A percentile compares a stretch with the other conserved stretches of the same genome.
Conservation (phyloP, 202 grass and related monocot species). For the Cymbopogon flexuosus region DNA sequence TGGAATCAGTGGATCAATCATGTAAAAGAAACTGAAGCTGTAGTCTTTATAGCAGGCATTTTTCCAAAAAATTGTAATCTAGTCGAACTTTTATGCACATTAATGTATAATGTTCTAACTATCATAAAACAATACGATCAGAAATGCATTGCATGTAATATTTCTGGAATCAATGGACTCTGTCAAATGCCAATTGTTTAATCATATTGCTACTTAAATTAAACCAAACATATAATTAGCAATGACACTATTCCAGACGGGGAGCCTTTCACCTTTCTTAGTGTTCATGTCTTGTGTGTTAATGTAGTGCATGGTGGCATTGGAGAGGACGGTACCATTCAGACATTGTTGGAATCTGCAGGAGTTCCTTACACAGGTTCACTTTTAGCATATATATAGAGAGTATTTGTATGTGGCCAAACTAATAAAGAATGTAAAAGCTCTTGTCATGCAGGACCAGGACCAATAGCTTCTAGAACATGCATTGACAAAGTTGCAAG, state of each 20-base stretch:
- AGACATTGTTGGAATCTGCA: slow-evolving; percentile 72
- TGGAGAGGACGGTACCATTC: slow-evolving; percentile 92
- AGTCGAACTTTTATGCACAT: not conserved
- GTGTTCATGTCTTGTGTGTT: slow-evolving; percentile 22
- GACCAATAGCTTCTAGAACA: slow-evolving; percentile 72
- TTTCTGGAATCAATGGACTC: not conserved
- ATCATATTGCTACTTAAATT: not conserved
- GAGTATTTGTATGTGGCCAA: not conserved
- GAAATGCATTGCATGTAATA: not conserved
- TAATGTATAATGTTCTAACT: not conserved
- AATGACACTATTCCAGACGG: not conserved
- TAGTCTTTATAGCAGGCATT: slow-evolving; percentile 88
- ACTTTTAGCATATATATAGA: not conserved
- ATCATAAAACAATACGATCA: not conserved
- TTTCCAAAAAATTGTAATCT: not conserved
- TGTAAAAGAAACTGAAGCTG: slow-evolving; percentile 65
- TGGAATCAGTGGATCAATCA: slow-evolving; percentile 52
- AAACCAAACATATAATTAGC: not conserved
- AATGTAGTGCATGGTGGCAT: slow-evolving; percentile 92
- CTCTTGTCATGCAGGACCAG: slow-evolving; percentile 59
- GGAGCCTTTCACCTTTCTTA: not conserved
- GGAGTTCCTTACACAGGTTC: slow-evolving; percentile 88
- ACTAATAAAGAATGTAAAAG: slow-evolving; percentile 9
- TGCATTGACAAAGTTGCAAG: slow-evolving; percentile 91
- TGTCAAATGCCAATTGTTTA: not conserved